A percentile compares a stretch with the other conserved stretches of the same genome.
phyloP scores from a whole-genome alignment of 495 filamentous ascomycete species.

The Hypomontagnella submonticulosa region DNA sequence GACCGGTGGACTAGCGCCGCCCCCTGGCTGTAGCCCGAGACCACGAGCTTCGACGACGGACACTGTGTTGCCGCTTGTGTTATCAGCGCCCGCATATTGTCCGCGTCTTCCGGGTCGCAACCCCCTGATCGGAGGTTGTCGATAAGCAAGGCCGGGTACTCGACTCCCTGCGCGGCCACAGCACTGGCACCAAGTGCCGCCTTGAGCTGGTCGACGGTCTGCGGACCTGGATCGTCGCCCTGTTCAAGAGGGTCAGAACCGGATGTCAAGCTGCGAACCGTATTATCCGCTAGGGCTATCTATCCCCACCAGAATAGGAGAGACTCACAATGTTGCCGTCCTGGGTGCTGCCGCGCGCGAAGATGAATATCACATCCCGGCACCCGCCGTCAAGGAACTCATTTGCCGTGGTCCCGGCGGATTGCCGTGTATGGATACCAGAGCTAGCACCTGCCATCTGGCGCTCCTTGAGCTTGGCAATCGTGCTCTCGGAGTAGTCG shows the following conservation, averaged over 20 bases:
- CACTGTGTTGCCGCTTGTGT: constrained; percentile 48
- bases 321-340: constrained; percentile 62
- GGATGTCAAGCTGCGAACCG: no score
- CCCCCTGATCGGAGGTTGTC: constrained; percentile 51
- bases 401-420: constrained; percentile 49
- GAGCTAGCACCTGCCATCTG: constrained; percentile 3
- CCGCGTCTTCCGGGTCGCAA: constrained; percentile 50
- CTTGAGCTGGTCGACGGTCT: constrained; percentile 47
- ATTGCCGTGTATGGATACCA: constrained; percentile 10
- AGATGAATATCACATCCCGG: constrained; percentile 62
- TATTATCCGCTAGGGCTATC: not conserved
- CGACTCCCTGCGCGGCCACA: constrained; percentile 54
- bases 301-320: constrained; percentile 1
- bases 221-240: constrained; percentile 43
- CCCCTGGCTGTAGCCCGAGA: constrained; percentile 64
- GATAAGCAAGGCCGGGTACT: constrained; percentile 51
- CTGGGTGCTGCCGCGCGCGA: constrained; percentile 62
- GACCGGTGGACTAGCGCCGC: constrained; percentile 65
- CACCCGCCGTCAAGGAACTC: constrained; percentile 59
- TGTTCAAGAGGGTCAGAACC: not conserved
- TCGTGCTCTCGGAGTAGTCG: constrained; percentile 38
- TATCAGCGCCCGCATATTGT: constrained; percentile 49
- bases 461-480: constrained; percentile 27
- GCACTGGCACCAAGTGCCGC: constrained; percentile 36
- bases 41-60: constrained; percentile 52